phyloP scores from a whole-genome alignment of 1,284 basidiomycete genomes.

The Vanrija humicola region DNA sequence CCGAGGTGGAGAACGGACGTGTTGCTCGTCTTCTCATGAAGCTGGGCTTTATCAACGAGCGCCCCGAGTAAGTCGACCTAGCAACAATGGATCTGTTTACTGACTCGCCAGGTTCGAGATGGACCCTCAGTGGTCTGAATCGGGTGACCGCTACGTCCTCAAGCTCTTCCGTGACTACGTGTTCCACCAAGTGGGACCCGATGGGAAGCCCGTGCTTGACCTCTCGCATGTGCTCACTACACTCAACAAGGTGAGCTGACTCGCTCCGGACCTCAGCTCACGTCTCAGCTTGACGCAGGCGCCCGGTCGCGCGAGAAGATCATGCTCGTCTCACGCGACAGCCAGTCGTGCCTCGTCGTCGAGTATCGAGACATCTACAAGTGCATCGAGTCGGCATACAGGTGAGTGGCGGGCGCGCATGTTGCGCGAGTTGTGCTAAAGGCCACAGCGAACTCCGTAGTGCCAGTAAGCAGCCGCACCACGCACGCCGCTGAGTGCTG shows the following conservation, averaged over 20 bases:
- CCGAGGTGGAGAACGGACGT: conserved; percentile 94
- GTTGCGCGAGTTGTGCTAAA: no score
- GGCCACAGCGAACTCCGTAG: background rate
- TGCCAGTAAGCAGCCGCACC: background rate
- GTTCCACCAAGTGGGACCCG: conserved; percentile 93
- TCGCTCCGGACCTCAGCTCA: background rate
- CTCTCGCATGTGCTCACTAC: conserved; percentile 84
- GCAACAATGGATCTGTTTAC: conserved; percentile 59
- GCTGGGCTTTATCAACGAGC: conserved; percentile 97
- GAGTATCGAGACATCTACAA: conserved; percentile 88
- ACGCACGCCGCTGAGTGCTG: background rate
- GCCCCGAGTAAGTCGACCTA: conserved; percentile 80
- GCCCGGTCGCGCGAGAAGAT: background rate
- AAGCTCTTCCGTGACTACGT: conserved; percentile 98
- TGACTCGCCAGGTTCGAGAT: conserved; percentile 69
- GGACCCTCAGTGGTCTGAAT: conserved; percentile 95
- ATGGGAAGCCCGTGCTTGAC: conserved; percentile 84
- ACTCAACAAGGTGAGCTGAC: conserved; percentile 70
- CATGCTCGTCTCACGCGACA: conserved; percentile 39
- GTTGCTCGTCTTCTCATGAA: conserved; percentile 89
- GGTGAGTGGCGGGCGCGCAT: conserved; percentile 39
- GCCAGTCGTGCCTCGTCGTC: conserved; percentile 89
- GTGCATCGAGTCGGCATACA: conserved; percentile 76
- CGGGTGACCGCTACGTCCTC: conserved; percentile 95
- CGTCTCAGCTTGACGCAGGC: background rate